Base-by-base conservation (phyloP, 202 grass and related monocot genomes). In the Saccharum hybrid region DNA sequence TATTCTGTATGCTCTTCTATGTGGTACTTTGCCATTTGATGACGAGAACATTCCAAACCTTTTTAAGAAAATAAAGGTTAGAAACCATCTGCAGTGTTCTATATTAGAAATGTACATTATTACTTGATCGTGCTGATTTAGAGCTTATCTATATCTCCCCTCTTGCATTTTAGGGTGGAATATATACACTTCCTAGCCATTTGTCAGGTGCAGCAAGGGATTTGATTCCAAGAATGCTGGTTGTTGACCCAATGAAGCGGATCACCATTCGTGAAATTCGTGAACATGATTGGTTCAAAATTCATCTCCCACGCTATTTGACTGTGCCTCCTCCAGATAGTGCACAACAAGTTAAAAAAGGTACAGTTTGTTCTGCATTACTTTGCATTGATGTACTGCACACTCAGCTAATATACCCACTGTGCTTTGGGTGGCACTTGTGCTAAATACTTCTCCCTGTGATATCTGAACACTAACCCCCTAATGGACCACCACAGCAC, bases 41-140 rank as follows among this genome's bases (percentile, higher is more conserved):
- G 92, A 97, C 49, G 94, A 97, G 80, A 97, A 97, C 60, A 97
- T 97, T 54, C 92, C 95, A 6, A 97, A 97, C 71, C 90, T 97
- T 54, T 97, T 97, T 86, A 97, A 94, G 88, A 97, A 97, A 91
- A 97, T 97, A 84, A 97, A 97, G 90, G 95, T 89, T 78, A 82
- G 84, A 21, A 71, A 78, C 31, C 42, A 37, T 87, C 6, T 52
- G 42, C 7, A 34, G 14, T 61, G 31, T 42, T 64, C 28, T n/a
- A 22, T 23, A 37, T 80, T 48, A 62, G 16, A 56, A 52, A 14
- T 28, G 10, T 26, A 2, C 51, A 70, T 42, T 10, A 2, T 30
- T 69, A 28, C 36, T 49, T 85, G 16, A 36, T 85, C 46, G 4
- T 66, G 66, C 31, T 74, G 36, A 80, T 74, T 8, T 76, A 36